Percentiles rank a stretch among this genome's conserved stretches.
These are phyloP conservation scores for Striga hermonthica DNA, from an alignment of 305 asterid species.

Conservation along the genomic window DNA sequence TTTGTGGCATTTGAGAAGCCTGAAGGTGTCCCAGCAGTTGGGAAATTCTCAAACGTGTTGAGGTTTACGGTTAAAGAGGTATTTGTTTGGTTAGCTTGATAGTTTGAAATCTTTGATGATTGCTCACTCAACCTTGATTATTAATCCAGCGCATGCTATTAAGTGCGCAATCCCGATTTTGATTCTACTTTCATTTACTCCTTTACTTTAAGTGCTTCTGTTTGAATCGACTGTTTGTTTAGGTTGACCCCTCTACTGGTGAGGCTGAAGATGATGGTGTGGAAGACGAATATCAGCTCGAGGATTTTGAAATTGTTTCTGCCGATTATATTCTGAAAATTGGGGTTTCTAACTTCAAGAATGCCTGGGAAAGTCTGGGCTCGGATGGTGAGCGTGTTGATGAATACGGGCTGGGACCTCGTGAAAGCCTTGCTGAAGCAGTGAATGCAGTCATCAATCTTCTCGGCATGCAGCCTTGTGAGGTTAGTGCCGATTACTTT, in stretches of 20 bases:
- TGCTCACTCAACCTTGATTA: neutral
- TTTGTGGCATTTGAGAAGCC: slow-evolving; percentile 83
- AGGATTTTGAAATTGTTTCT: slow-evolving; percentile 80
- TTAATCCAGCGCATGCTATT: neutral
- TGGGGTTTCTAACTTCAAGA: slow-evolving; percentile 84
- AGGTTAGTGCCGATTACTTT: slow-evolving; percentile 45
- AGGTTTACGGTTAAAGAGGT: slow-evolving; percentile 80
- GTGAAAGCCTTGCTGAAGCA: slow-evolving; percentile 84
- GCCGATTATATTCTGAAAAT: slow-evolving; percentile 85
- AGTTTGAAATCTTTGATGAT: neutral
- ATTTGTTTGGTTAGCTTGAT: slow-evolving; percentile 21
- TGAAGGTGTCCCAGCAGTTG: slow-evolving; percentile 70
- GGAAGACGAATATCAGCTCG: slow-evolving; percentile 94
- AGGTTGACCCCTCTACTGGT: slow-evolving; percentile 89
- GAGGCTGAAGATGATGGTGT: slow-evolving; percentile 90
- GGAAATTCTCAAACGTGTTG: slow-evolving; percentile 67
- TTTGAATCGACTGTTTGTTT: slow-evolving; percentile 7
- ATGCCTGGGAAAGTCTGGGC: slow-evolving; percentile 89
- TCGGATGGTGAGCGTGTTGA: slow-evolving; percentile 69
- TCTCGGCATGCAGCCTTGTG: slow-evolving; percentile 94
- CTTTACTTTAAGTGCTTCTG: slow-evolving; percentile 16
- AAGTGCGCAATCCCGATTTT: neutral
- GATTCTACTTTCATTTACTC: slow-evolving; percentile 10
- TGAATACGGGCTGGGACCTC: slow-evolving; percentile 92
- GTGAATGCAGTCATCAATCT: slow-evolving; percentile 75